These are phyloP conservation scores for Fagopyrum tataricum DNA, from an alignment of 148 eudicot species.

Conservation along the genomic window DNA sequence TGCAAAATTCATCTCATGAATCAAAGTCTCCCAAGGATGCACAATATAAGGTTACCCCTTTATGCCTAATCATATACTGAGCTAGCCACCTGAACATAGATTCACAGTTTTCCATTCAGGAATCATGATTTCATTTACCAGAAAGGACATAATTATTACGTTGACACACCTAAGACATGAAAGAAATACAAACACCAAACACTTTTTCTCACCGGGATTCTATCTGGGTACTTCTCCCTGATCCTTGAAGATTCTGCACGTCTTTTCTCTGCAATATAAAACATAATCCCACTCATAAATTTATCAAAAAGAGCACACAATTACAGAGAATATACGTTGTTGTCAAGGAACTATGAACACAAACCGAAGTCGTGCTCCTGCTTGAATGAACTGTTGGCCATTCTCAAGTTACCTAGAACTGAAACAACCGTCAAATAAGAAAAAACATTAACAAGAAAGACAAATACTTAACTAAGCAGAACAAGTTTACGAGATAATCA, in stretches of 20 bases:
- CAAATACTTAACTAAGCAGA: background rate
- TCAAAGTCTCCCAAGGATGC: background rate
- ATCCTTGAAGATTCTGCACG: conserved; percentile 82
- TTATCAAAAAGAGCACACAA: background rate
- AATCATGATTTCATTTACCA: background rate
- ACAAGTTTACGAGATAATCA: background rate
- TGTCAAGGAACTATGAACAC: conserved; percentile 1
- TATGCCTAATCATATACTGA: background rate
- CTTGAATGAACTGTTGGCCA: conserved; percentile 83
- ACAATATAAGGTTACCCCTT: background rate
- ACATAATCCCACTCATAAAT: background rate
- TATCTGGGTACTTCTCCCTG: conserved; percentile 81
- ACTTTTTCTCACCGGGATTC: conserved; percentile 62
- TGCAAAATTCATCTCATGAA: background rate
- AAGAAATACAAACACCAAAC: background rate
- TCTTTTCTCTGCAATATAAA: conserved; percentile 56
- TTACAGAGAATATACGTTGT: background rate
- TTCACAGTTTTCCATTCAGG: background rate
- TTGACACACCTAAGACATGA: background rate
- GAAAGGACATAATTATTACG: conserved; percentile 13
- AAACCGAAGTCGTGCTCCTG: conserved; percentile 74
- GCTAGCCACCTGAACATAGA: background rate
- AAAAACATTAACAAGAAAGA: background rate
- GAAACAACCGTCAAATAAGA: background rate
- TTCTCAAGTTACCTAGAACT: conserved; percentile 10